Base-by-base conservation (phyloP, 208 protist species). In the Angomonas ambiguus region DNA sequence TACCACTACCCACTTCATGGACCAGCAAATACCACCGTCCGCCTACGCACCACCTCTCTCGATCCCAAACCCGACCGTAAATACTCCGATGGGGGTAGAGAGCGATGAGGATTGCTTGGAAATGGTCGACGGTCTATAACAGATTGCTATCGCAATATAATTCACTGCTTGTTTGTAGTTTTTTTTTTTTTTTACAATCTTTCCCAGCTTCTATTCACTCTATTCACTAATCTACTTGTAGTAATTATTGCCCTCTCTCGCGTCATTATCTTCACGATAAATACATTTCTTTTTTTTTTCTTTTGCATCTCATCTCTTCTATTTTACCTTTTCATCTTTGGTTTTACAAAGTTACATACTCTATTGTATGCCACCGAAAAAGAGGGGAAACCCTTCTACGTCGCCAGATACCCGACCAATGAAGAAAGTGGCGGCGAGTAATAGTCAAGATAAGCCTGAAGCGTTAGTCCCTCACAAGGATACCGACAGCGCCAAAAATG, bases 41-140 rank as follows among this genome's bases (percentile, higher is more conserved):
- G 38, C 11, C 38, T 20, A 48, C 38, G 38, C 11, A 18, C 38
- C 38, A 48, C 38, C 38, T 18, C 11, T 48, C 38, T 20, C 38
- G 13, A 48, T 11, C 11, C 11, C n/a, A 30, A 31, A 59, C 53
- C 53, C 3, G 4, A 2, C 53, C 28, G 24, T 3, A 32, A 59
- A 59, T 16, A 2, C 20, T 5, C 3, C 3, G n/a, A 22, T 20
- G 2, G 25, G 6, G 20, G 16, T 20, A 5, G 76, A 81, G 16
- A 75, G 80, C 58, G 82, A 88, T 65, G 80, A 86, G 31, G 81
- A 89, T 53, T 85, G 80, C 42, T 65, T 92, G 55, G 80, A 89
- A 65, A 71, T 92, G 6, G 86, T 71, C 1, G 86, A 92, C 62
- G 82, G 82, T 51, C 57, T 89, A n/a, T 89, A 75, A 62, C 24